These are phyloP conservation scores for Zalaria sp. DNA, from an alignment of 2,329 filamentous ascomycete genomes.

Conservation along the genomic window DNA sequence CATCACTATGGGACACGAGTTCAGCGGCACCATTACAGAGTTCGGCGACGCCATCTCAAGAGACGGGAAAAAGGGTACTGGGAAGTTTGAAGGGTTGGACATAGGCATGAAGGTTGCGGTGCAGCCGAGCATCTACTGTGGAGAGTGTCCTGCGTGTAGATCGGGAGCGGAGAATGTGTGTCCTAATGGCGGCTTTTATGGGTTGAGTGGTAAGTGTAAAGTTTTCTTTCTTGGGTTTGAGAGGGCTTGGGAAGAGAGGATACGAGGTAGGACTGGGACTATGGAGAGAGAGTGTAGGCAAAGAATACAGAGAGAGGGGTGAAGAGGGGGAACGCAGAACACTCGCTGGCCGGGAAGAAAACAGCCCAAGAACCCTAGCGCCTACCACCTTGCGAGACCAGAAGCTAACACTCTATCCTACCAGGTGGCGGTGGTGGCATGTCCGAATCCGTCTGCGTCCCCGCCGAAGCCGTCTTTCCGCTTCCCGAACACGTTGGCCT, in stretches of 20 bases:
- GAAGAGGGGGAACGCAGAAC: too few relatives aligned
- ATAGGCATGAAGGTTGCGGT: constrained; percentile 45
- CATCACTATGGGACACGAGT: constrained; percentile 45
- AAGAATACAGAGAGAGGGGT: too few relatives aligned
- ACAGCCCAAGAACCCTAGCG: too few relatives aligned
- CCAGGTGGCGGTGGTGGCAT: constrained; percentile 32
- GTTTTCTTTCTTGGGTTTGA: not conserved
- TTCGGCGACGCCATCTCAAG: constrained; percentile 45
- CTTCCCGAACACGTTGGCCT: constrained; percentile 39
- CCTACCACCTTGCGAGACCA: too few relatives aligned
- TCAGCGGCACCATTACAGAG: constrained; percentile 45
- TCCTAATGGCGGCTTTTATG: constrained; percentile 35
- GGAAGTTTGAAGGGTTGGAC: constrained; percentile 20
- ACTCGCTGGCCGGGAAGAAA: too few relatives aligned
- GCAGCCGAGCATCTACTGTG: constrained; percentile 42
- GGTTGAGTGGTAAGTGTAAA: constrained; percentile 4
- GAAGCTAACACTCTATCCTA: not conserved
- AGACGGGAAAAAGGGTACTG: constrained; percentile 12
- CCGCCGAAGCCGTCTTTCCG: constrained; percentile 32
- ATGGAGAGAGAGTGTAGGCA: too few relatives aligned
- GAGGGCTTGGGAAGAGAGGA: constrained; percentile 13
- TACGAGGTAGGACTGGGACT: not conserved
- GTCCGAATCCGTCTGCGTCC: constrained; percentile 38
- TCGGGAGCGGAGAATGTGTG: constrained; percentile 44
- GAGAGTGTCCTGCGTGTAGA: constrained; percentile 40